Evolutionary conservation across 2,329 filamentous ascomycete genomes (phyloP).

Genomic region (Claviceps capensis): DNA sequence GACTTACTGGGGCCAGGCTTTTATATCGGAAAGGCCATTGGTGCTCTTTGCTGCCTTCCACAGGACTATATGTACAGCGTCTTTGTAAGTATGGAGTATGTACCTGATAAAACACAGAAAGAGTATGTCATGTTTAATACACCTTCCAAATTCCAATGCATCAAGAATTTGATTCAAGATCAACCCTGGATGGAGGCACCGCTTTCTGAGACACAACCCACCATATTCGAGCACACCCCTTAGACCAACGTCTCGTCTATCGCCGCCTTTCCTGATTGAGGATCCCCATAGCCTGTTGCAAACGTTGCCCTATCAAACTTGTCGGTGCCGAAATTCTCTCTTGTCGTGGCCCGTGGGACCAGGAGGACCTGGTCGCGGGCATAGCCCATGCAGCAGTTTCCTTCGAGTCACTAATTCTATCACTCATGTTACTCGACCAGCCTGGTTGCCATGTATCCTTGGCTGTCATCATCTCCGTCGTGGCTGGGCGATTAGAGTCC

Average conservation of each 20-base stretch:
- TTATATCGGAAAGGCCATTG: background rate
- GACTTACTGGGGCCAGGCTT: background rate
- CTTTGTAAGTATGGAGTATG: constrained; percentile 1
- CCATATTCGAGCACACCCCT: background rate
- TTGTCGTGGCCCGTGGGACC: background rate
- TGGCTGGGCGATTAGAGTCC: constrained; percentile 1
- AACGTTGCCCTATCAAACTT: background rate
- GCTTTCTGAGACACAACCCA: no score
- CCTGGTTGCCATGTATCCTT: background rate
- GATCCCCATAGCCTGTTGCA: constrained; percentile 4
- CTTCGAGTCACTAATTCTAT: background rate
- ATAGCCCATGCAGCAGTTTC: background rate
- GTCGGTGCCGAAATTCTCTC: background rate
- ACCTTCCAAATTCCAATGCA: background rate
- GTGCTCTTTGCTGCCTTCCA: background rate
- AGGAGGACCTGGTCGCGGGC: background rate
- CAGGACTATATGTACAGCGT: constrained; percentile 1
- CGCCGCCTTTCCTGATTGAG: background rate
- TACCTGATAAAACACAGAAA: background rate
- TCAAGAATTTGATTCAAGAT: background rate
- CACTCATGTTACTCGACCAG: background rate
- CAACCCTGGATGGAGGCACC: background rate
- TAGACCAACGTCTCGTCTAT: background rate
- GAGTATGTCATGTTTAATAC: background rate
- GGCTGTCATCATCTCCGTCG: background rate